Conservation (phyloP, 1,139 yeast species). For the Suhomyces atakaporum region DNA sequence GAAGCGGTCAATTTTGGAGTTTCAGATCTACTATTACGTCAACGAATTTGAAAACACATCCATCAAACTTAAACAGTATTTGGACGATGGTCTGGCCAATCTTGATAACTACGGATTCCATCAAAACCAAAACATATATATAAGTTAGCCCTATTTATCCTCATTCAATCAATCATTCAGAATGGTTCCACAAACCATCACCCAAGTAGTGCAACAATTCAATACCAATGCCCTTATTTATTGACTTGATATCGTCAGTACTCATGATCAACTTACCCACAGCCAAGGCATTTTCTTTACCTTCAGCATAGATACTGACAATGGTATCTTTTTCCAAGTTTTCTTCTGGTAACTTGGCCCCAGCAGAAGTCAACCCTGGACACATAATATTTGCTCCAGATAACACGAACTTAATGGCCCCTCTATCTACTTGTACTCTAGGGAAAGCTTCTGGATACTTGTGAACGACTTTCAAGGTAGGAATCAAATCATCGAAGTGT, state of each 20-base stretch:
- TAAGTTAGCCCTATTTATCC: conserved; percentile 7
- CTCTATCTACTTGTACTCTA: conserved; percentile 87
- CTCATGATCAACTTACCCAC: conserved; percentile 86
- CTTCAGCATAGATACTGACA: conserved; percentile 88
- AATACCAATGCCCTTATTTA: conserved; percentile 88
- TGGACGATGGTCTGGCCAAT: conserved; percentile 38
- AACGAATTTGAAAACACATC: conserved; percentile 16
- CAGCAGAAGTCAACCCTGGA: conserved; percentile 92
- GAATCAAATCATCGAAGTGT: conserved; percentile 81
- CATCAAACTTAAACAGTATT: conserved; percentile 15
- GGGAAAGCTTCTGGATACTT: conserved; percentile 84
- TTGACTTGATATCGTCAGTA: conserved; percentile 80
- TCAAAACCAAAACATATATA: conserved; percentile 27
- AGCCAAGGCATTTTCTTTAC: conserved; percentile 88
- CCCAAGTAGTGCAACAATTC: conserved; percentile 85
- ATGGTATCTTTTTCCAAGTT: conserved; percentile 64
- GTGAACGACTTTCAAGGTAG: conserved; percentile 76
- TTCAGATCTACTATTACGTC: conserved; percentile 25
- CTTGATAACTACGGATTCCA: conserved; percentile 37
- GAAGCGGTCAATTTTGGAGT: conserved; percentile 17
- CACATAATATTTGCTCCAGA: conserved; percentile 98
- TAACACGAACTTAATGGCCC: conserved; percentile 91
- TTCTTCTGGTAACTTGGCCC: conserved; percentile 80
- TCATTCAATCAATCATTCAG: conserved; percentile 21
- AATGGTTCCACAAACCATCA: conserved; percentile 81